Base-by-base conservation (phyloP, 495 filamentous ascomycete genomes). In the Penicillium roqueforti region DNA sequence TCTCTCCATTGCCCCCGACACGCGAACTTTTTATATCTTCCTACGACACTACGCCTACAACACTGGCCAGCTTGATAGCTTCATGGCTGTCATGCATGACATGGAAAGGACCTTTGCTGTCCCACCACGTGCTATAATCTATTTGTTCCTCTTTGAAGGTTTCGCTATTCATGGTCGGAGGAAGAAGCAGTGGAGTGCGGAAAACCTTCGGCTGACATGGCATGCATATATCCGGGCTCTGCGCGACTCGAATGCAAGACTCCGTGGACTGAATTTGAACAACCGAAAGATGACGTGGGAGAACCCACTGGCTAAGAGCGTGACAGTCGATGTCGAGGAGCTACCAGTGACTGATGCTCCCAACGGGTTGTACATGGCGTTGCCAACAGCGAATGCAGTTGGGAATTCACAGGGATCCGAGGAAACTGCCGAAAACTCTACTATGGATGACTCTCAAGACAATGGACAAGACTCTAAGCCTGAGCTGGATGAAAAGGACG, bases 111-210 rank as follows among this genome's bases (percentile, higher is more conserved):
- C 57, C 3, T 75, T 68, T 45, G n/a, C 52, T 1, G 59, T 68
- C 20, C 75, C 75, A 14, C 73, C 75, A 32, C 69, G 68, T 22
- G 62, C 67, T 6, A 66, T 77, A 49, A 64, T 77, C 26, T 77
- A 74, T 39, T 51, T 73, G 10, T 61, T 73, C 4, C 73, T 96
- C 22, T 84, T 95, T 61, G 83, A 86, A 55, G 87, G 86, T 5
- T 96, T 96, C 65, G 74, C 76, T 41, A 64, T 66, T n/a, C 82
- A 91, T 65, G 90, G 89, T 16, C 80, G 82, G n/a, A 68, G 61
- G 6, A 79, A 81, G 55, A 82, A 80, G 11, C 64, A 80, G 6
- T 93, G 88, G 91, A 86, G 80, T 44, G 71, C 73, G 16, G 68
- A 76, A 56, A 75, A 77, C 36, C 75, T 92, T 13, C 70, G 79